Evolutionary conservation across 805 yeast species (phyloP).

Genomic region (Cyberlindnera japonica): DNA sequence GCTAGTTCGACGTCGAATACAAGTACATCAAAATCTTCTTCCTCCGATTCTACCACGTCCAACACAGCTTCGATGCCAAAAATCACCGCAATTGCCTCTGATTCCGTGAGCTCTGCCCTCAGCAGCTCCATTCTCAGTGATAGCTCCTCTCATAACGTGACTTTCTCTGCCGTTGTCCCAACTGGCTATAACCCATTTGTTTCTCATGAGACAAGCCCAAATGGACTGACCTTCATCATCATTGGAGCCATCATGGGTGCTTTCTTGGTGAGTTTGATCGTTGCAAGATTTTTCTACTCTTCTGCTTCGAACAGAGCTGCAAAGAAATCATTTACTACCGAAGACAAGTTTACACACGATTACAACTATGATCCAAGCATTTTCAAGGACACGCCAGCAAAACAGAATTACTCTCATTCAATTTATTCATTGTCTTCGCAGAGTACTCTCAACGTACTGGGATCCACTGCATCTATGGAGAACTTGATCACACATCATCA

Average conservation of each 20-base stretch:
- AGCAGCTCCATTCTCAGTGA: too few relatives aligned
- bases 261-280: slow-evolving; percentile 23
- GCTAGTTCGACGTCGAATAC: neutral
- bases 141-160: slow-evolving; percentile 14
- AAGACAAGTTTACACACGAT: slow-evolving; percentile 1
- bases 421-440: slow-evolving; percentile 30
- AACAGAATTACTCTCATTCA: slow-evolving; percentile 25
- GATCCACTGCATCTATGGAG: slow-evolving; percentile 19
- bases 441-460: slow-evolving; percentile 29
- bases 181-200: slow-evolving; percentile 51
- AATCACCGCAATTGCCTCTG: slow-evolving; percentile 17
- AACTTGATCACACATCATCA: slow-evolving; percentile 13
- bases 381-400: slow-evolving; percentile 15
- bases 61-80: slow-evolving; percentile 13
- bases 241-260: slow-evolving; percentile 67
- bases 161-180: slow-evolving; percentile 27
- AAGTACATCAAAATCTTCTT: neutral
- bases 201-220: slow-evolving; percentile 42
- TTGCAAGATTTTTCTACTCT: slow-evolving; percentile 25
- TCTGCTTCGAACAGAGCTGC: slow-evolving; percentile 29
- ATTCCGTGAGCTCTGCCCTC: too few relatives aligned
- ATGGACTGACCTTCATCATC: slow-evolving; percentile 76
- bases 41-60: neutral
- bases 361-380: slow-evolving; percentile 25
- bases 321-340: slow-evolving; percentile 13